Evolutionary conservation across 176 grass and related monocot species (phyloP).

Genomic region (Alopecurus myosuroides): DNA sequence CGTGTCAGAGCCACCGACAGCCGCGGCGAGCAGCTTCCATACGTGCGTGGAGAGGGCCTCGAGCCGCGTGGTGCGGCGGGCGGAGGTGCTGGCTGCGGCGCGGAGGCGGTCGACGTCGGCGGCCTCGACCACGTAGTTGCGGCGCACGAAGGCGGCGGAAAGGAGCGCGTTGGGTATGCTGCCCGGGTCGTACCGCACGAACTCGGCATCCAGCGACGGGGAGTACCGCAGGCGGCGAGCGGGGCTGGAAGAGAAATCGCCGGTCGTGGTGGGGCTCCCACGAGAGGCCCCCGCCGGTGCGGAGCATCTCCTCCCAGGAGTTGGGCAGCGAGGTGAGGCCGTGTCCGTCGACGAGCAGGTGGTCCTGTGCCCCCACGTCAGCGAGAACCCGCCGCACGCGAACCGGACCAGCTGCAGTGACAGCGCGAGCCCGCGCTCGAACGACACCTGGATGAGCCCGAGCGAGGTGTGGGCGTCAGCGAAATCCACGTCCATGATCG

Average conservation of each 20-base stretch:
- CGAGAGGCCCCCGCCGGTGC: neutral
- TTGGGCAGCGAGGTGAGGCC: constrained; percentile 44
- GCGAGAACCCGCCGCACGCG: constrained; percentile 61
- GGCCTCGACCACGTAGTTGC: constrained; percentile 49
- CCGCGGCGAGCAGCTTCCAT: constrained; percentile 62
- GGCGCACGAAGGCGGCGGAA: constrained; percentile 30
- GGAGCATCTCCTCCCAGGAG: constrained; percentile 51
- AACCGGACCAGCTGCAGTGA: constrained; percentile 72
- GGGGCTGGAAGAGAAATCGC: constrained; percentile 40
- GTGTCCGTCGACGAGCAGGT: constrained; percentile 64
- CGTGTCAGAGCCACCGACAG: constrained; percentile 26
- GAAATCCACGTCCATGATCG: constrained; percentile 47
- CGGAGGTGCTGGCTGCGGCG: neutral
- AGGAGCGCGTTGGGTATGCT: constrained; percentile 42
- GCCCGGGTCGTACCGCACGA: constrained; percentile 31
- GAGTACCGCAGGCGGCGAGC: constrained; percentile 26
- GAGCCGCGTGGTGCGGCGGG: constrained; percentile 37
- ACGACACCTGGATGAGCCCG: constrained; percentile 35
- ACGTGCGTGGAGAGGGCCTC: constrained; percentile 61
- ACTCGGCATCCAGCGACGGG: constrained; percentile 40
- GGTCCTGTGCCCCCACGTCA: constrained; percentile 58
- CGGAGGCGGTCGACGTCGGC: constrained; percentile 44
- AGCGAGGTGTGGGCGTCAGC: constrained; percentile 41
- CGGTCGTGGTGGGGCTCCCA: constrained; percentile 52
- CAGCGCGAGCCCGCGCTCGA: constrained; percentile 33